Percentiles rank a stretch among this genome's conserved stretches.
phyloP scores from a whole-genome alignment of 305 asterid species.

The Fraxinus paxiana region DNA sequence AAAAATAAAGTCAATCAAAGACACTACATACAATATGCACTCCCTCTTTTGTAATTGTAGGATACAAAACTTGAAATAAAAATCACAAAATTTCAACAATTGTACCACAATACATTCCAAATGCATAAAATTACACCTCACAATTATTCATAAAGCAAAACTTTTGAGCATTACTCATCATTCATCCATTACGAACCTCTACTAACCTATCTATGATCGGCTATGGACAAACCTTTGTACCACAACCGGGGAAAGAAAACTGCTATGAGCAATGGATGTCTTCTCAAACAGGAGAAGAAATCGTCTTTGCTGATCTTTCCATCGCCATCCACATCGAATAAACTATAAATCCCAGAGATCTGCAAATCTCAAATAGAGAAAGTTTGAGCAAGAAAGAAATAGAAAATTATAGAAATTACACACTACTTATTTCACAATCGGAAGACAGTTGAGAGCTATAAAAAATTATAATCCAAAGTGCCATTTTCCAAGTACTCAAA shows the following conservation, averaged over 20 bases:
- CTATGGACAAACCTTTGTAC: conserved; percentile 22
- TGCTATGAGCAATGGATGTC: conserved; percentile 66
- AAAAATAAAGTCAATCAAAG: too few relatives aligned
- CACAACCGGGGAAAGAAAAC: conserved; percentile 52
- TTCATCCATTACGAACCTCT: conserved; percentile 20
- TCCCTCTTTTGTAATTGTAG: not conserved
- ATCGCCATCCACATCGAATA: conserved; percentile 60
- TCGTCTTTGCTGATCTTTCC: conserved; percentile 69
- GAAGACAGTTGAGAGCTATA: not conserved
- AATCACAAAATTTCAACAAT: not conserved
- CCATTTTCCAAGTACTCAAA: not conserved
- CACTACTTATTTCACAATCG: not conserved
- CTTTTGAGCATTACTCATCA: not conserved
- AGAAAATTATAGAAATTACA: not conserved
- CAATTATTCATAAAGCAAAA: not conserved
- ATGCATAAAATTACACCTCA: not conserved
- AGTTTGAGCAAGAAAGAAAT: not conserved
- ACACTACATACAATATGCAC: not conserved
- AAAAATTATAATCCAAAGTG: not conserved
- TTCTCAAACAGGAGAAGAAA: conserved; percentile 52
- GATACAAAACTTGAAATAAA: conserved; percentile 17
- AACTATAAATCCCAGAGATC: conserved; percentile 56
- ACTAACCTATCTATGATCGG: conserved; percentile 22
- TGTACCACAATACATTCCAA: not conserved
- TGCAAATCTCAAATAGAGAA: conserved; percentile 25